A percentile compares a stretch with the other conserved stretches of the same genome.
phyloP scores from a whole-genome alignment of 1,139 yeast species.

The Blastobotrys arbuscula region DNA sequence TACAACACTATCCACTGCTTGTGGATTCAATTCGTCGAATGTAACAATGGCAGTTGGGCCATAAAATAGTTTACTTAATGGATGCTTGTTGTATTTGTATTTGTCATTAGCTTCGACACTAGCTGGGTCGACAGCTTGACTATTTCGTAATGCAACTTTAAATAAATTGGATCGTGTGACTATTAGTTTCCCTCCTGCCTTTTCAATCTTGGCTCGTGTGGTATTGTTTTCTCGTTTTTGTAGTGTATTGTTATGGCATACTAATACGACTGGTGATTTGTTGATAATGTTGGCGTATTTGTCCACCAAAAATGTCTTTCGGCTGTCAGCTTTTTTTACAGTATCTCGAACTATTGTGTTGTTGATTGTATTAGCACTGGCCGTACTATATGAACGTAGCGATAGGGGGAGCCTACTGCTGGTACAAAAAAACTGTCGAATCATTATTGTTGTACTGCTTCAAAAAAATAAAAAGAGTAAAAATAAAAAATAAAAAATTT shows the following conservation, averaged over 20 bases:
- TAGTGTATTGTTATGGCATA: slow-evolving; percentile 80
- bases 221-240: slow-evolving; percentile 59
- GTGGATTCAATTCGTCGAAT: slow-evolving; percentile 66
- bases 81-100: slow-evolving; percentile 43
- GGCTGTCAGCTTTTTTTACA: slow-evolving; percentile 27
- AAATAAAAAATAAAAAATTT: too few species aligned
- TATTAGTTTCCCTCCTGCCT: slow-evolving; percentile 61
- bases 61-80: slow-evolving; percentile 58
- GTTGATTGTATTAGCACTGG: background rate
- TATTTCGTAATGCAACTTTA: slow-evolving; percentile 69
- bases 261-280: slow-evolving; percentile 60
- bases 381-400: background rate
- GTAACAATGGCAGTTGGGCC: slow-evolving; percentile 89
- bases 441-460: too few species aligned
- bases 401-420: too few species aligned
- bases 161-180: slow-evolving; percentile 65
- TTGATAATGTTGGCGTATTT: slow-evolving; percentile 68
- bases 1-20: slow-evolving; percentile 53
- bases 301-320: slow-evolving; percentile 83
- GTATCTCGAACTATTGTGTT: slow-evolving; percentile 14
- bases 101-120: slow-evolving; percentile 44
- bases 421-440: too few species aligned
- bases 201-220: slow-evolving; percentile 56
- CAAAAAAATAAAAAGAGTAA: too few species aligned
- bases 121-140: slow-evolving; percentile 70